Conservation (phyloP, 1,284 basidiomycete genomes). For the Cryptococcus sp. region DNA sequence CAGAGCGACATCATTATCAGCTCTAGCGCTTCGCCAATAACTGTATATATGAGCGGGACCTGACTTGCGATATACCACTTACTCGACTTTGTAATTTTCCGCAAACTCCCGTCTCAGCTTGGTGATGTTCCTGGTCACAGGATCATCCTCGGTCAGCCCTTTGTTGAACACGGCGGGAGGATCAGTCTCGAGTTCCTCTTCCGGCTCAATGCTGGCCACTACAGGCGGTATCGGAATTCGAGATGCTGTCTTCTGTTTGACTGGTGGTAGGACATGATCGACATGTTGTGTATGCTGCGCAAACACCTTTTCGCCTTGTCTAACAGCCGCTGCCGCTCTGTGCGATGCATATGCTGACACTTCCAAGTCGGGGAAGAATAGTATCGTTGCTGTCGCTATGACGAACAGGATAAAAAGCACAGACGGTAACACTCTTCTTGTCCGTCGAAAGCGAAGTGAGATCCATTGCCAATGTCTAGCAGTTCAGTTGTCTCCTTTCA, state of each 20-base stretch:
- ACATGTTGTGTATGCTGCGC: background rate
- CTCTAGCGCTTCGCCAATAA: background rate
- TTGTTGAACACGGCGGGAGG: background rate
- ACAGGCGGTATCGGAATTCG: too few relatives aligned
- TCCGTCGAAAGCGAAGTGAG: background rate
- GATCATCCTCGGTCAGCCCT: background rate
- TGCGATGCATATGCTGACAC: background rate
- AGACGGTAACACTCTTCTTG: background rate
- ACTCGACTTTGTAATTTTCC: background rate
- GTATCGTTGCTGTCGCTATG: background rate
- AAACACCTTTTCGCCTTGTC: background rate
- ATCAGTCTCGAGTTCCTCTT: background rate
- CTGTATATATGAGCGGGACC: too few relatives aligned
- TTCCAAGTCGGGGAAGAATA: background rate
- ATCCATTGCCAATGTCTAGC: background rate
- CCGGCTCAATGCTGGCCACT: background rate
- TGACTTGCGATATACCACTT: background rate
- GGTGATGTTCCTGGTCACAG: background rate
- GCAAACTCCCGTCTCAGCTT: background rate
- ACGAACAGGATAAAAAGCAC: background rate
- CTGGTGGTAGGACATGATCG: too few relatives aligned
- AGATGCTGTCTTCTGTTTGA: background rate
- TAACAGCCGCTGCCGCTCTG: too few relatives aligned
- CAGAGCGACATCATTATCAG: constrained; percentile 7
- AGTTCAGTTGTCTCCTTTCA: background rate